Evolutionary conservation across 2,329 filamentous ascomycete species (phyloP), one percentile per base, ranked within the genome.

Genomic region (Colletotrichum lini): DNA sequence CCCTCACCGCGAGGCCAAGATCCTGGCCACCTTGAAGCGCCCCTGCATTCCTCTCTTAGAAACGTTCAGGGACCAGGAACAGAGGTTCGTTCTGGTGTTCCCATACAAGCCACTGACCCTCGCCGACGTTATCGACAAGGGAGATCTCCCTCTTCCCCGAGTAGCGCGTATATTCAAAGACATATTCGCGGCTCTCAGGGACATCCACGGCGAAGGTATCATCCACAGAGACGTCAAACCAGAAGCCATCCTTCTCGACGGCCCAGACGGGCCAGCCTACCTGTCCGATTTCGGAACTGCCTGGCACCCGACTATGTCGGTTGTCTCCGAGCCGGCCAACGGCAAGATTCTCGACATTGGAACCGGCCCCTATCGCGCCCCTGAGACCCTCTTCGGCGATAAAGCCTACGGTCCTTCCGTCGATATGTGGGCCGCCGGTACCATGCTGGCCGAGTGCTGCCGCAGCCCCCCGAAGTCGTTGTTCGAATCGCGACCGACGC

Each of bases 211-310:
- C 9, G 83, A 90, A 30, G 92, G 90, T 9, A 95, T 99, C 69
- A 92, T 99, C 65, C 96, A 99, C 80, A 91, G 96, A 67, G 96
- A 99, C 78, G 85, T 99, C 78, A 99, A 99, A 78, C 96, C 96
- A 0, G 95, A 94, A 0, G 97, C 98, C 64, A 88, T 99, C 45
- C 85, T 98, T 10, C 87, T 98, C 56, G 84, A 87, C 52, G 90
- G 91, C 0, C 83, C 88, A 0, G 84, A 87, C 7, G 93, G 93
- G 0, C 93, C 94, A 5, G 94, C 93, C 4, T 93, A 91, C 75
- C 86, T 99, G 2, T 91, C 94, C 45, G 96, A 99, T 80, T 98
- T 99, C 82, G 96, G 96, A 61, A 97, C 96, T 49, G 90, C 95
- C 10, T 98, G 95, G 95, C 90, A 92, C 74, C 89, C 92, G 3